Evolutionary conservation across 768 basidiomycete species (phyloP).

Genomic region (Lactarius tabidus): DNA sequence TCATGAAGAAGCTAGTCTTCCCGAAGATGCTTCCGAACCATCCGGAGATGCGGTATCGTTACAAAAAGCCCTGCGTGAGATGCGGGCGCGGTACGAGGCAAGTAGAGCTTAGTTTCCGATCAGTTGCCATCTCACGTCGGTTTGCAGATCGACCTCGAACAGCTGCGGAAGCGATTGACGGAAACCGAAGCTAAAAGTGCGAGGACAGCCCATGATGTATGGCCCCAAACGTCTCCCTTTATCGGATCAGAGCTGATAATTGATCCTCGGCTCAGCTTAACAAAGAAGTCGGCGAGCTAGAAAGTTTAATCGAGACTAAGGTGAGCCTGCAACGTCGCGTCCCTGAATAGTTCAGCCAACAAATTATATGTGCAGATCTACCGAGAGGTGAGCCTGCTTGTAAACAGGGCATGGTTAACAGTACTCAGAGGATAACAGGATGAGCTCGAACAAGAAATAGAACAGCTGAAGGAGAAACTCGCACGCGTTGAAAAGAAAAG

Average conservation of each 20-base stretch:
- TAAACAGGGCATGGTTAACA: not conserved
- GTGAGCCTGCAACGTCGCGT: conserved; percentile 37
- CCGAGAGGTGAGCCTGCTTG: conserved; percentile 54
- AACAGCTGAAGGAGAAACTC: conserved; percentile 69
- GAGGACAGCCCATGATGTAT: conserved; percentile 61
- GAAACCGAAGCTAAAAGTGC: conserved; percentile 76
- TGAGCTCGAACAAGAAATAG: conserved; percentile 82
- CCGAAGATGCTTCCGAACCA: conserved; percentile 25
- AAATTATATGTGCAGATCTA: conserved; percentile 55
- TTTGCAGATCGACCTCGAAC: conserved; percentile 59
- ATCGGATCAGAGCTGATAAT: conserved; percentile 4
- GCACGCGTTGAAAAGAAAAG: conserved; percentile 55
- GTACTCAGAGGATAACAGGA: conserved; percentile 44
- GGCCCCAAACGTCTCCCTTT: conserved; percentile 28
- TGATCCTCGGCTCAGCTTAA: conserved; percentile 52
- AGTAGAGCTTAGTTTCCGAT: conserved; percentile 15
- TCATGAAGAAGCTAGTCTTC: conserved; percentile 44
- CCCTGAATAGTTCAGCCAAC: not conserved
- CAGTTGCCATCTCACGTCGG: not conserved
- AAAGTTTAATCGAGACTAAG: conserved; percentile 92
- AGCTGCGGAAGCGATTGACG: conserved; percentile 60
- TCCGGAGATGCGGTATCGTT: conserved; percentile 38
- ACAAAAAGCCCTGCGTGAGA: conserved; percentile 44
- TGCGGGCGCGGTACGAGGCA: conserved; percentile 53
- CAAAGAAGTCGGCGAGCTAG: conserved; percentile 90